A percentile compares a stretch with the other conserved stretches of the same genome.
phyloP scores from a whole-genome alignment of 805 yeast genomes.

The Maudiozyma pseudohumilis region DNA sequence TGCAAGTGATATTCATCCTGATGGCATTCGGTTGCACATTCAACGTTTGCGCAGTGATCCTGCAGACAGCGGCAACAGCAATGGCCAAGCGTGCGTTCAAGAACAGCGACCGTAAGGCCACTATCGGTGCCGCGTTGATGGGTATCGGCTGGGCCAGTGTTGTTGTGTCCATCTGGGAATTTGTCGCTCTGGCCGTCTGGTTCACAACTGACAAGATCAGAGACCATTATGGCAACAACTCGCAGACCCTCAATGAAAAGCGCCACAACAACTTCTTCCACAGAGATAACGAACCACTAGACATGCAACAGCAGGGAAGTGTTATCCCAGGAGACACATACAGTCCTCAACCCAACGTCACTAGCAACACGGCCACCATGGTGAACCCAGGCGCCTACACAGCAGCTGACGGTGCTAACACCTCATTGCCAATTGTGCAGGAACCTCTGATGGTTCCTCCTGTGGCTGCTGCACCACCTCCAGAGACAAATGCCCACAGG shows the following conservation, averaged over 20 bases:
- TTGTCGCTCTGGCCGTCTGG: conserved; percentile 3
- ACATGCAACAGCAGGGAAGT: too few relatives aligned
- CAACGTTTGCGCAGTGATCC: conserved; percentile 51
- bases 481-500: conserved; percentile 21
- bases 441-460: neutral
- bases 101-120: conserved; percentile 34
- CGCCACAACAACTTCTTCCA: conserved; percentile 8
- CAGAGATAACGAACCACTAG: conserved; percentile 6
- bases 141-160: conserved; percentile 68
- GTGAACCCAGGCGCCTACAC: neutral
- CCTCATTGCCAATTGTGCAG: neutral
- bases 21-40: conserved; percentile 43
- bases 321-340: conserved; percentile 9
- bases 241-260: conserved; percentile 1
- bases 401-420: neutral
- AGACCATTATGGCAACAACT: neutral
- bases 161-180: conserved; percentile 26
- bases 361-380: neutral
- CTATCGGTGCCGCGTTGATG: conserved; percentile 46
- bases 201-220: neutral
- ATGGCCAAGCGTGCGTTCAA: conserved; percentile 63
- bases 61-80: conserved; percentile 71
- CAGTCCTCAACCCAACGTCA: conserved; percentile 3
- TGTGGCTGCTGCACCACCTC: neutral
- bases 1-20: conserved; percentile 45